Evolutionary conservation across 1,284 basidiomycete species (phyloP).

Genomic region (Puccinia polysora): DNA sequence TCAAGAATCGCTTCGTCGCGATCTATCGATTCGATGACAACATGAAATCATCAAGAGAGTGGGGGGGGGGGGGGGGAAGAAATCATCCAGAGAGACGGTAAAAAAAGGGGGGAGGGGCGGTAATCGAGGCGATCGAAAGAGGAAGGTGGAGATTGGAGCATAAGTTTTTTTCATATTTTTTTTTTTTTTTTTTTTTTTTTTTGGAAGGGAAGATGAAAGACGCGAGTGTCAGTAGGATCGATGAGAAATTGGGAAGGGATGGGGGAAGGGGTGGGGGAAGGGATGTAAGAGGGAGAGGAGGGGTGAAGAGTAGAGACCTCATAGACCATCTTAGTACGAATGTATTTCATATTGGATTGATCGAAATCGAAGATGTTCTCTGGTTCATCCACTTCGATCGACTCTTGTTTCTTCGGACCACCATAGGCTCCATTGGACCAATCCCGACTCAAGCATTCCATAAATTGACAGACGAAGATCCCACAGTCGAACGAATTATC

Average conservation of each 20-base stretch:
- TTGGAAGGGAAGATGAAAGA: too few species aligned
- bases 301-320: slow-evolving; percentile 66
- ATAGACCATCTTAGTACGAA: slow-evolving; percentile 36
- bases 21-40: not conserved
- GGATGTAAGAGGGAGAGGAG: slow-evolving; percentile 72
- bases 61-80: not conserved
- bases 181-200: too few species aligned
- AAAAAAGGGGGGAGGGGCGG: too few species aligned
- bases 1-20: slow-evolving; percentile 7
- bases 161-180: slow-evolving; percentile 66
- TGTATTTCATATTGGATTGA: slow-evolving; percentile 38
- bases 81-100: not conserved
- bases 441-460: slow-evolving; percentile 74
- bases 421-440: not conserved
- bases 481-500: slow-evolving; percentile 93
- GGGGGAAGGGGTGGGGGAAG: not conserved
- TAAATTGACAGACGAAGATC: slow-evolving; percentile 87
- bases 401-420: not conserved
- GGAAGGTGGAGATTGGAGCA: too few species aligned
- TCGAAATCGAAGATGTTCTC: slow-evolving; percentile 19
- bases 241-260: not conserved
- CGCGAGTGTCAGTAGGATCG: not conserved
- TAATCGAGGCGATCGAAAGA: not conserved
- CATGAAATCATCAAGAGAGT: not conserved
- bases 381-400: not conserved